Percentiles rank a stretch among this genome's conserved stretches.
phyloP scores from a whole-genome alignment of 2,329 filamentous ascomycete genomes.

The Aureobasidium sp. region DNA sequence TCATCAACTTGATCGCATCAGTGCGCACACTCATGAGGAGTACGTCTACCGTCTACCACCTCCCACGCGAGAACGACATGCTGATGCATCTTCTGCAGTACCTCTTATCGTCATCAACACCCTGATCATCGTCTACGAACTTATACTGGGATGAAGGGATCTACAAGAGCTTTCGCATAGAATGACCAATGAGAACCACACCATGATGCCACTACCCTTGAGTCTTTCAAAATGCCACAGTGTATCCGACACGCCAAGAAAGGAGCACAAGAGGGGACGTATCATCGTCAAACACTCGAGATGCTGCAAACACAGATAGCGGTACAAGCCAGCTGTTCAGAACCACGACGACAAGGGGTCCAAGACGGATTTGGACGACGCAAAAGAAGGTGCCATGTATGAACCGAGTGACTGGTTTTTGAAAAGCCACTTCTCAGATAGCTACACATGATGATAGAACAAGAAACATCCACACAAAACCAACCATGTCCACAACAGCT shows the following conservation, averaged over 20 bases:
- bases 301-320: too few relatives aligned
- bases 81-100: constrained; percentile 46
- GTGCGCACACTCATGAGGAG: constrained; percentile 89
- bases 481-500: background rate
- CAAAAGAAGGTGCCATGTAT: background rate
- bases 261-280: too few relatives aligned
- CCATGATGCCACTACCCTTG: too few relatives aligned
- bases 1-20: constrained; percentile 83
- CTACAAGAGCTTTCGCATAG: background rate
- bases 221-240: too few relatives aligned
- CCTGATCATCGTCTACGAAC: constrained; percentile 74
- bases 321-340: background rate
- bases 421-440: background rate
- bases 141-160: constrained; percentile 59
- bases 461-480: background rate
- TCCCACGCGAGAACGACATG: constrained; percentile 11
- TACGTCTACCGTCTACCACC: constrained; percentile 42
- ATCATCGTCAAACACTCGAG: too few relatives aligned
- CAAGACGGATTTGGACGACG: background rate
- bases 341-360: too few relatives aligned
- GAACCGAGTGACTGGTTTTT: background rate
- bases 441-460: constrained; percentile 8
- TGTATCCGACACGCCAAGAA: too few relatives aligned
- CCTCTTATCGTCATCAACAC: constrained; percentile 79
- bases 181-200: background rate